Evolutionary conservation across 352 stramenopile species (phyloP), one percentile per base, ranked within the genome.

Genomic region (Phytophthora foliorum): DNA sequence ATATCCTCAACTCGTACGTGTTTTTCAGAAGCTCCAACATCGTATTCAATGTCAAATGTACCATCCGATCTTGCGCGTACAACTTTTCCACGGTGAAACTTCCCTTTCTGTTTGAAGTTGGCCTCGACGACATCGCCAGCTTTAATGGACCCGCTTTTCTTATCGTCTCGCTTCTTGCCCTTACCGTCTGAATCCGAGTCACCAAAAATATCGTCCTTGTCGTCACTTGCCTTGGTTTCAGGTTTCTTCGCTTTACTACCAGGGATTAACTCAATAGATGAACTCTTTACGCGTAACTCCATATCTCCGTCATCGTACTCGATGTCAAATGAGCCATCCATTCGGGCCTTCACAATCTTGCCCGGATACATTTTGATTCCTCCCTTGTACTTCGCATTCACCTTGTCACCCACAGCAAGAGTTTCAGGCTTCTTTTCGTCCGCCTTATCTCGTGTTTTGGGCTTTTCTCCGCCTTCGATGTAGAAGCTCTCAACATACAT

Each of bases 291-390:
- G 6, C 73, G 59, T 13, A 72, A 62, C 53, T 84, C 82, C 4
- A 50, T 54, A 22, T 88, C 78, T 1, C 79, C 80, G 32, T 93
- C 67, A 19, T 91, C 86, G 45, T 84, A 91, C 25, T 84, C 60
- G 9, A 96, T 63, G 32, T 94, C 86, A 56, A 78, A 92, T 0
- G 82, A 91, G 7, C 77, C 82, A 53, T 93, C 78, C 14, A 66
- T 36, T 50, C 83, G 41, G 1, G 58, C 72, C n/a, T 83, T 67
- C 0, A 46, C 9, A 31, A 95, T 86, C 51, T 71, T 84, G 5
- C 82, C 84, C 16, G 63, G 57, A 44, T 78, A 93, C 21, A 38
- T 66, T 21, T 81, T 78, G 4, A 48, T 39, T 11, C 75, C 74
- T 42, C 72, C 56, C 21, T 80, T 81, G 56, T 80, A 90, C 10